Conservation (phyloP, 495 filamentous ascomycete species). For the Talaromyces nanjingensis region DNA sequence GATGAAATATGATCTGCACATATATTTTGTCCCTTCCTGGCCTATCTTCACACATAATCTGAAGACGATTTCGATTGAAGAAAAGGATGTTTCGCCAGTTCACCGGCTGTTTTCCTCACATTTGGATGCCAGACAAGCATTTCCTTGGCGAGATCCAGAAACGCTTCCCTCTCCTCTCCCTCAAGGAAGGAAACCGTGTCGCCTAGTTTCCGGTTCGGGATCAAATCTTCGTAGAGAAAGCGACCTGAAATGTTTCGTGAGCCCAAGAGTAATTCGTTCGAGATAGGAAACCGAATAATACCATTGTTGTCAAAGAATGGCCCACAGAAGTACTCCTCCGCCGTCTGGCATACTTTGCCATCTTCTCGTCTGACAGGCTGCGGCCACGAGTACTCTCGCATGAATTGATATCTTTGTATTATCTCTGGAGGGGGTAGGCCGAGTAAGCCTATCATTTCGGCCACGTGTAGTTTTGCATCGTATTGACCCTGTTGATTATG, state of each 20-base stretch:
- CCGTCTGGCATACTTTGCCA: conserved; percentile 26
- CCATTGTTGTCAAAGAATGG: conserved; percentile 32
- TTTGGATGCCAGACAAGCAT: conserved; percentile 35
- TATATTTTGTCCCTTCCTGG: too few species aligned
- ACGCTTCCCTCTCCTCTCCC: conserved; percentile 31
- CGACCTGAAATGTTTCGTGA: conserved; percentile 27
- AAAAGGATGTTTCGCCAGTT: conserved; percentile 22
- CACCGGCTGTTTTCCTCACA: conserved; percentile 27
- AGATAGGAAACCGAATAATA: conserved; percentile 21
- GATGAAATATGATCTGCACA: too few species aligned
- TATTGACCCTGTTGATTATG: conserved; percentile 14
- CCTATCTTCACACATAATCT: too few species aligned
- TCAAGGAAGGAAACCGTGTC: conserved; percentile 24
- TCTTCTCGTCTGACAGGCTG: conserved; percentile 27
- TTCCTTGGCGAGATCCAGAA: conserved; percentile 30
- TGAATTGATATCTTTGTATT: conserved; percentile 34
- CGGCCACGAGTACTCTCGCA: conserved; percentile 29
- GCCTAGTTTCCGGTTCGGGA: conserved; percentile 25
- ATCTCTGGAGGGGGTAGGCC: conserved; percentile 26
- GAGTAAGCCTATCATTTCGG: conserved; percentile 21
- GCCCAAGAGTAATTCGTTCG: conserved; percentile 18
- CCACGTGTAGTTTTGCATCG: conserved; percentile 19
- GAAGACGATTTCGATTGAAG: conserved; percentile 21
- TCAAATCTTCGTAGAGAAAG: conserved; percentile 29
- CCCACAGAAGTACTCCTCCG: conserved; percentile 30